Base-by-base conservation (phyloP, 495 filamentous ascomycete species). In the Aspergillus hancockii region DNA sequence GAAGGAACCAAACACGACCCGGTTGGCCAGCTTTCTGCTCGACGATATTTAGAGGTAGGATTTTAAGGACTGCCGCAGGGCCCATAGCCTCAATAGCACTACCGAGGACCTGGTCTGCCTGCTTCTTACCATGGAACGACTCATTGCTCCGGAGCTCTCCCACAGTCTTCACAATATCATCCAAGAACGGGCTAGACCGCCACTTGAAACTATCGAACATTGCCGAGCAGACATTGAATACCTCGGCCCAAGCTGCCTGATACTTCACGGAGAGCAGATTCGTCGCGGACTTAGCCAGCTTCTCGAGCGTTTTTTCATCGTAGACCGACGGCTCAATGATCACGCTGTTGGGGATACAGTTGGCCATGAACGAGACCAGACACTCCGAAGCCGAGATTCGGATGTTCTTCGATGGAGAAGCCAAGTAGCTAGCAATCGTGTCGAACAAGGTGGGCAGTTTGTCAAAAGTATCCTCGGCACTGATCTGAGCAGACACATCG, bases 1-100 rank as follows among this genome's bases (percentile, higher is more conserved):
- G 94, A 16, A 98, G 79, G 73, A 98, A 85, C 94, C 94, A 98
- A 28, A 94, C 94, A 69, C 95, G 80, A 50, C 95, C 94, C 14
- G 88, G 83, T 62, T 93, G 83, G 18, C 89, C 89, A 41, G 81
- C 78, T 60, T 84, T 85, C 40, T 93, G 88, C 62, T 89, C 88
- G 18, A 80, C 76, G 9, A 98, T 83, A 67, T 97, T 97, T 32
- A 98, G 76, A 6, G 94, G 92, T 31, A 98, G 75, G 43, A 96
- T 85, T 4, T 83, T 74, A 23, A 98, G 78, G 1, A 97, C 88
- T 4, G 83, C 80, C 63, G 88, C 88, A 0, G 94, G 92, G 8
- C 94, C 94, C 89, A 96, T 93, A 0, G 89, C 90, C 52, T 85
- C 82, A 46, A 97, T 85, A 9, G 95, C 95, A 63, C 86, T 88